phyloP scores from a whole-genome alignment of 2,329 filamentous ascomycete genomes.

The Alternaria solani region DNA sequence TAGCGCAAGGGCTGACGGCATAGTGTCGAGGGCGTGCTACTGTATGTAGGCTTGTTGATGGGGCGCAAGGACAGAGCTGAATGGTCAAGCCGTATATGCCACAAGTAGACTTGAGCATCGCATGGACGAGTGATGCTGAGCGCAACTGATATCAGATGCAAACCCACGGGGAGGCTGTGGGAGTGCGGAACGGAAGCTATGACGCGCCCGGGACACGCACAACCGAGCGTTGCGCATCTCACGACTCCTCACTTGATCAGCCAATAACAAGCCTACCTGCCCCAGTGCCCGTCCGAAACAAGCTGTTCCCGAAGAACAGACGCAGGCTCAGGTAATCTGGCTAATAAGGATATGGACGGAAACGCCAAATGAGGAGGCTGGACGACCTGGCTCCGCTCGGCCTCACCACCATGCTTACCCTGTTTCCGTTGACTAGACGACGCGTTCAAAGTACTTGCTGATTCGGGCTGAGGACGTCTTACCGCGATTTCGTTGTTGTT shows the following conservation, averaged over 20 bases:
- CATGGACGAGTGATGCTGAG: background rate
- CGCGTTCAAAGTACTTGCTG: conserved; percentile 4
- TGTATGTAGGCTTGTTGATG: background rate
- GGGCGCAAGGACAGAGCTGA: background rate
- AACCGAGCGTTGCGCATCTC: conserved; percentile 29
- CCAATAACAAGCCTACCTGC: conserved; percentile 41
- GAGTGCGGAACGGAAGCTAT: conserved; percentile 23
- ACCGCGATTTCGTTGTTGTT: conserved; percentile 11
- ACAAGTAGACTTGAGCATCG: background rate
- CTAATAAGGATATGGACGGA: conserved; percentile 44
- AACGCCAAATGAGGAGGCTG: conserved; percentile 45
- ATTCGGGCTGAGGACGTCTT: conserved; percentile 13
- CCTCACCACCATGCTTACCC: conserved; percentile 5
- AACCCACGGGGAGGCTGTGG: background rate
- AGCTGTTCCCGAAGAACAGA: conserved; percentile 40
- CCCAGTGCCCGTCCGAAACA: conserved; percentile 31
- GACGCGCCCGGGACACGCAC: conserved; percentile 18
- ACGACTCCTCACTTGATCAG: conserved; percentile 33
- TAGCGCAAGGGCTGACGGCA: background rate
- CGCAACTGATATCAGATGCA: background rate
- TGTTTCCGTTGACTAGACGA: conserved; percentile 6
- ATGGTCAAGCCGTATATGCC: background rate
- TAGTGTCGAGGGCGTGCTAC: background rate
- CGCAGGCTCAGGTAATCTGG: conserved; percentile 43
- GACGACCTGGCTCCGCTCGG: conserved; percentile 16